Evolutionary conservation across 2,329 filamentous ascomycete species (phyloP), one percentile per base, ranked within the genome.

Genomic region (Albifimbria verrucaria): DNA sequence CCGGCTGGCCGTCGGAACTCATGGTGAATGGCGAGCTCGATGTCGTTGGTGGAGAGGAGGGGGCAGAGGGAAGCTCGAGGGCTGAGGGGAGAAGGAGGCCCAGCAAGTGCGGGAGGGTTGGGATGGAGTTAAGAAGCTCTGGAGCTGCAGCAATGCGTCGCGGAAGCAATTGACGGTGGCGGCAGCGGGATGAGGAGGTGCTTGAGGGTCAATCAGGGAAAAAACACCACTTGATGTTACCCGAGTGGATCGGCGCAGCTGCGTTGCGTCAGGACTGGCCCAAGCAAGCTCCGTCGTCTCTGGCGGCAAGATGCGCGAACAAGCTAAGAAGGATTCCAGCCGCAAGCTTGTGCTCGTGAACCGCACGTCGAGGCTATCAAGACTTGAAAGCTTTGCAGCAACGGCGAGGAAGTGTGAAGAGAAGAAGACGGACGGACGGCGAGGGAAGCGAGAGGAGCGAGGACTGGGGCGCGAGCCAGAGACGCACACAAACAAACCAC

Each of bases 1-100:
- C 69, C 52, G 73, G 73, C 59, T 70, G 71, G 61, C 71, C 75
- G 56, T 78, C 74, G 65, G 64, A 69, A 55, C 75, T 72, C 79
- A 81, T 81, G 53, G 61, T 63, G 68, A 62, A 42, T 39, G 25
- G 28, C 32, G 24, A 43, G 23, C 24, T 10, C 32, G 50, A 50
- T 53, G 48, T 49, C 53, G 49, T 52, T 18, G 44, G n/a, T 47
- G 42, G 42, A n/a, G 24, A 50, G 49, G 26, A 25, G 42, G 42
- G 22, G 21, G 24, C 10, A 12, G 15, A 17, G 18, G 11, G 21
- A 9, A 47, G 44, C 4, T 5, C 6, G 51, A 47, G 50, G 48
- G 46, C 48, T 45, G 48, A 21, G 32, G 32, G 11, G 26, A 32
- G 26, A 32, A 15, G 32, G 18, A n/a, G 12, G 32, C 32, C 32